Conservation (phyloP, 2,329 filamentous ascomycete genomes). For the Trichoderma atrobrunneum region DNA sequence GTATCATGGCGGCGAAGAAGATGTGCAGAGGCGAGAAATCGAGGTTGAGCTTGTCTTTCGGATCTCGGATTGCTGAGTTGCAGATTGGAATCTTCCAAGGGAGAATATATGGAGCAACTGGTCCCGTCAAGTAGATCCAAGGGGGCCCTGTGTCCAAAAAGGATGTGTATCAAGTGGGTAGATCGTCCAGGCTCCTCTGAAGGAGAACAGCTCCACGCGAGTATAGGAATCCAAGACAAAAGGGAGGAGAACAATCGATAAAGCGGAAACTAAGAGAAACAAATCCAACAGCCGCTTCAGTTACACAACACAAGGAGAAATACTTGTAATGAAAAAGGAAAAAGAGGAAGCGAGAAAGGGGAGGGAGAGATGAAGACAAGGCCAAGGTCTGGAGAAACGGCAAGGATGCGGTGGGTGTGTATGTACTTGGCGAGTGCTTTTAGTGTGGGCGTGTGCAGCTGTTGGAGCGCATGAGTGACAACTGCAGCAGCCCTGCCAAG, state of each 20-base stretch:
- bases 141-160: background rate
- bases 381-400: background rate
- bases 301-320: background rate
- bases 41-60: background rate
- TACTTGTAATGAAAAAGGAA: background rate
- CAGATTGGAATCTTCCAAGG: background rate
- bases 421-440: background rate
- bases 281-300: background rate
- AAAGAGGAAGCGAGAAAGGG: background rate
- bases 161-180: background rate
- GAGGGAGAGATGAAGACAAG: background rate
- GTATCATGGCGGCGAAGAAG: constrained; percentile 1
- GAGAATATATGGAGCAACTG: background rate
- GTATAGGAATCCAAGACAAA: background rate
- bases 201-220: background rate
- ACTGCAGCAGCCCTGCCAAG: background rate
- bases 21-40: background rate
- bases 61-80: background rate
- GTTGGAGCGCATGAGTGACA: background rate
- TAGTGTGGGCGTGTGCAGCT: background rate
- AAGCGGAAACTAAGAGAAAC: background rate
- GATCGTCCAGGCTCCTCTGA: background rate
- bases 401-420: background rate
- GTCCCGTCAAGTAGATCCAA: background rate
- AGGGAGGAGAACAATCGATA: background rate